phyloP scores from a whole-genome alignment of 495 filamentous ascomycete species.

The Tricharina praecox region DNA sequence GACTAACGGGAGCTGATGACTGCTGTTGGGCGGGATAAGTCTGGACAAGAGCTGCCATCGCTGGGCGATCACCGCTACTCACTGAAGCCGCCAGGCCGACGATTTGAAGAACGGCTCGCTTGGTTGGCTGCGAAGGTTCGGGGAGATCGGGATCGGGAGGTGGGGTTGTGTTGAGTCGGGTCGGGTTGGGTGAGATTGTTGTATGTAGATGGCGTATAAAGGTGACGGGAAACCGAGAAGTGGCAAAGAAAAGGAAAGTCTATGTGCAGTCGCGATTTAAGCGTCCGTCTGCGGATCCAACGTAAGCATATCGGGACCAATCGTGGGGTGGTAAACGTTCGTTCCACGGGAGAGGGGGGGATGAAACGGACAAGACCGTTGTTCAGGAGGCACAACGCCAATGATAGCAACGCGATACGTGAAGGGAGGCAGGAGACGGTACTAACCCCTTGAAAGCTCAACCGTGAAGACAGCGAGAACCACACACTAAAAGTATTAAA shows the following conservation, averaged over 20 bases:
- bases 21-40: slow-evolving; percentile 65
- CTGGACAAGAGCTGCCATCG: slow-evolving; percentile 85
- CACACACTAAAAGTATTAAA: slow-evolving; percentile 17
- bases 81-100: slow-evolving; percentile 7
- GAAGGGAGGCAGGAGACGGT: slow-evolving; percentile 16
- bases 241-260: slow-evolving; percentile 15
- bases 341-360: neutral
- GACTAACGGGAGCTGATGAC: slow-evolving; percentile 50
- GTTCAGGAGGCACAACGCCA: slow-evolving; percentile 9
- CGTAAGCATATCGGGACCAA: slow-evolving; percentile 3
- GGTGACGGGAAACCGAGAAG: slow-evolving; percentile 12
- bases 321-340: neutral
- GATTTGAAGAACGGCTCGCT: slow-evolving; percentile 8
- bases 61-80: slow-evolving; percentile 21
- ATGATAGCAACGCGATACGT: neutral
- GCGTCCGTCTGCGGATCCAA: slow-evolving; percentile 4
- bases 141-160: slow-evolving; percentile 11
- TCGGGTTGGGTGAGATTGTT: slow-evolving; percentile 9
- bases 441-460: slow-evolving; percentile 25
- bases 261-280: neutral
- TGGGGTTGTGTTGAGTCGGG: slow-evolving; percentile 8
- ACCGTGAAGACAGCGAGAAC: slow-evolving; percentile 10
- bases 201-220: slow-evolving; percentile 11
- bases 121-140: slow-evolving; percentile 13
- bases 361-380: neutral